Base-by-base conservation (phyloP, 2,329 filamentous ascomycete genomes). In the Colletotrichum sp. region DNA sequence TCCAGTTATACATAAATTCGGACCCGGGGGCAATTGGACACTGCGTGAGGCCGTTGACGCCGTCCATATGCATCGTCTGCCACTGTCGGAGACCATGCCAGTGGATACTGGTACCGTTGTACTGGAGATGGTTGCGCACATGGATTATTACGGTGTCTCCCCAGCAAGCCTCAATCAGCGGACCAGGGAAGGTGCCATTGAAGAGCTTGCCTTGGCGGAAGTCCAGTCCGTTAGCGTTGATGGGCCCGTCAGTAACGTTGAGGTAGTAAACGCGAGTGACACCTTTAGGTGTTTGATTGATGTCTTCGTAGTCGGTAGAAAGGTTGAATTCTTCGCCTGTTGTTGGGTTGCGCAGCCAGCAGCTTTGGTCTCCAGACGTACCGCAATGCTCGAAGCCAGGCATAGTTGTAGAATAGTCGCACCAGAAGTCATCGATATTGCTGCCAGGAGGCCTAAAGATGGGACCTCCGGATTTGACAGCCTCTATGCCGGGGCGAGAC, bases 391-490 rank as follows among this genome's bases (percentile, higher is more conserved):
- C 2, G 43, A 4, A 48, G 43, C 43, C 43, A 22, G 43, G 18
- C 43, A 48, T 48, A 3, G 5, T 34, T 15, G 12, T 48, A 0
- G 39, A 22, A 22, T 48, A 48, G 43, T 48, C n/a, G 43, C 43
- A 48, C 0, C 2, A 3, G 43, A 48, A 48, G 0, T 22, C n/a
- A 22, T 48, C n/a, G 43, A 48, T 48, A 1, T 48, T 48, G 18
- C 43, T 48, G 0, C 43, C 43, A 1, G 43, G 43, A 13, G 43
- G 43, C 43, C 43, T n/a, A 0, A 48, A 48, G 18, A 48, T 48
- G 43, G 43, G 43, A 8, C 0, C 0, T 0, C 43, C 43, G 0
- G 43, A 10, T 22, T 48, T 22, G 43, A 48, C 1, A 4, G 1
- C n/a, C 0, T 22, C 43, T 0, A 22, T 22, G 43, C 1, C 10